A percentile compares a stretch with the other conserved stretches of the same genome.
phyloP scores from a whole-genome alignment of 2,329 filamentous ascomycete species.

The Rhynchosporium secalis region DNA sequence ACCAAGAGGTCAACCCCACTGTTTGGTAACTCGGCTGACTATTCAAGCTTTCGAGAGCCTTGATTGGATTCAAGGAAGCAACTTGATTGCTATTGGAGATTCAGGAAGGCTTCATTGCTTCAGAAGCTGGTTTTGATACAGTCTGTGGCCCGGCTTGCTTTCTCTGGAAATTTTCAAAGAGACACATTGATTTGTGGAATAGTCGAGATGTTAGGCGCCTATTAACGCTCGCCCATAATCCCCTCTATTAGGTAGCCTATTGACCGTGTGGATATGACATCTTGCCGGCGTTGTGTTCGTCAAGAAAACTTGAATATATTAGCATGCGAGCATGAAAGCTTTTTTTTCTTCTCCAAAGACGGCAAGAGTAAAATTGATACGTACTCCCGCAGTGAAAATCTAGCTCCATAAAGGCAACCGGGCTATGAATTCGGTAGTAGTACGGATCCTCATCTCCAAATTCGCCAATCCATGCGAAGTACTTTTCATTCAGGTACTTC shows the following conservation, averaged over 20 bases:
- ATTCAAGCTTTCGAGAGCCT: no score
- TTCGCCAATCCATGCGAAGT: constrained; percentile 78
- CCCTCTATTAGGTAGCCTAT: constrained; percentile 71
- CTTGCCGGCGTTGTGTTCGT: constrained; percentile 71
- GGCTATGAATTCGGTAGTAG: constrained; percentile 77
- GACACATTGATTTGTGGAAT: no score
- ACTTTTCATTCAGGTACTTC: constrained; percentile 65
- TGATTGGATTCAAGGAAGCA: no score
- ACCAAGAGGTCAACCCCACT: no score
- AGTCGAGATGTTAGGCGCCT: constrained; percentile 1
- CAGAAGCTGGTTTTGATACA: no score
- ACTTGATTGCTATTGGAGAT: no score
- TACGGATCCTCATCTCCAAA: constrained; percentile 68
- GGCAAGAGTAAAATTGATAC: no score
- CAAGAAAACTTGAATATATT: constrained; percentile 59
- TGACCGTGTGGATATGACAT: constrained; percentile 76
- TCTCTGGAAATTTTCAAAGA: no score
- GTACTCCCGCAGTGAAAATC: constrained; percentile 69
- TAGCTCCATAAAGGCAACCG: constrained; percentile 73
- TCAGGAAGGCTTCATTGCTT: no score
- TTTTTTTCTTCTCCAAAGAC: no score
- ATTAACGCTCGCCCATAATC: constrained; percentile 63
- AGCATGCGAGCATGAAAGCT: not conserved
- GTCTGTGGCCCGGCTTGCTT: no score
- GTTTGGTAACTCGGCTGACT: no score